These are phyloP conservation scores for Chaetoceros muelleri DNA, from an alignment of 108 stramenopile species.

Conservation along the genomic window DNA sequence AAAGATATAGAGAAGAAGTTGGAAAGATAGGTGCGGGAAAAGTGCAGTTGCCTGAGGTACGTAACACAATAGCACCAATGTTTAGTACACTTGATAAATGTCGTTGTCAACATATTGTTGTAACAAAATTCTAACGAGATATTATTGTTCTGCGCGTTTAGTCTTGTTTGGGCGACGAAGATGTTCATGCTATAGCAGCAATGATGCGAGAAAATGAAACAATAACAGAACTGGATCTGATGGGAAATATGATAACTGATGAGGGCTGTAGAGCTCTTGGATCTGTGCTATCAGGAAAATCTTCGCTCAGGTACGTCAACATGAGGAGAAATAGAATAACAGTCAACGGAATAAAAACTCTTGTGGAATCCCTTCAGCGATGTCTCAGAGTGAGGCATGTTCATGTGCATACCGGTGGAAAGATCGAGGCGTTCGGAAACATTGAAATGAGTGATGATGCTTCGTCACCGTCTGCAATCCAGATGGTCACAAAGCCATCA, in stretches of 20 bases:
- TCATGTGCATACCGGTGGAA: constrained; percentile 78
- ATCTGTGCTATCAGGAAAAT: constrained; percentile 48
- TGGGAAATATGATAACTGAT: constrained; percentile 54
- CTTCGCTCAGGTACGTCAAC: constrained; percentile 44
- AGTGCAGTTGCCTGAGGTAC: constrained; percentile 65
- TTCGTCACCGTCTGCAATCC: constrained; percentile 1
- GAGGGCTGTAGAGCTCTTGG: constrained; percentile 68
- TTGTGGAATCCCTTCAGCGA: constrained; percentile 71
- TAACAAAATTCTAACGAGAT: no score
- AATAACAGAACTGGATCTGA: constrained; percentile 59
- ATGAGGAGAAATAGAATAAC: constrained; percentile 54
- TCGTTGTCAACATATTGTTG: neutral
- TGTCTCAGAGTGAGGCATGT: constrained; percentile 60
- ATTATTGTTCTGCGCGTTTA: neutral
- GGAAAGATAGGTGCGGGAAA: constrained; percentile 37
- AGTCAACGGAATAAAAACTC: constrained; percentile 40
- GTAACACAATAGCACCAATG: constrained; percentile 7
- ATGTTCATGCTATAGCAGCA: constrained; percentile 66
- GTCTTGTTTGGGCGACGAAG: constrained; percentile 41
- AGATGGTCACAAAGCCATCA: no score
- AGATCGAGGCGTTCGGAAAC: constrained; percentile 77
- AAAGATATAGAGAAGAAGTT: constrained; percentile 25
- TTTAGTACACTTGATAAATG: constrained; percentile 7
- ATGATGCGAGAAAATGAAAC: constrained; percentile 54
- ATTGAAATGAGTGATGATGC: constrained; percentile 12